Base-by-base conservation (phyloP, 2,329 filamentous ascomycete species). In the Cladosporium cucumerinum region DNA sequence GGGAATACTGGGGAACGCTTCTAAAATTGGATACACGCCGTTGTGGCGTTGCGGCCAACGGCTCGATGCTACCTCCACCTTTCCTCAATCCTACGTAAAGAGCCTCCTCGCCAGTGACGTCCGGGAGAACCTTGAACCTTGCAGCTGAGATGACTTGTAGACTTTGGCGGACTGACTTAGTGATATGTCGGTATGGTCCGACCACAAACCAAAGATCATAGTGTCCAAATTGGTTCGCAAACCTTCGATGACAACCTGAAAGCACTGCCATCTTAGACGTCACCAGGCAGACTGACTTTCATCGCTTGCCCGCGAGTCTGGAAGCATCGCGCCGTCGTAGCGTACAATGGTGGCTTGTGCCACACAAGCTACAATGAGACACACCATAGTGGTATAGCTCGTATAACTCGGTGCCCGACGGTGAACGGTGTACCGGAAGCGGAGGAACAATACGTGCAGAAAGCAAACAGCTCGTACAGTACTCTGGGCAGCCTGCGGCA, bases 41-140 rank as follows among this genome's bases (percentile, higher is more conserved):
- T 54, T 54, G 51, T 54, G 51, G 51, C 51, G 32, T 28, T 30
- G 26, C 16, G n/a, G 51, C 51, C 26, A 54, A 54, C 26, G 51
- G 51, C 51, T 54, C 51, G 51, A 54, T 54, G 51, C 51, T 30
- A 54, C 51, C 51, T 54, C 51, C 51, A 54, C 28, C 51, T 46
- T 46, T 21, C 39, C 39, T 46, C 39, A 5, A 46, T 46, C 39
- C 39, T 46, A 46, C 39, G 14, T n/a, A 46, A n/a, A 46, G 39
- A 46, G 39, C 28, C 51, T 21, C 51, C 5, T 32, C 51, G 51
- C 51, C 28, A 28, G 51, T 54, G 51, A 54, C 51, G 51, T 32
- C 26, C 26, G 25, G 5, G 26, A 28, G 6, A 12, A 54, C 51
- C 26, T 54, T 54, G 39, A 46, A 46, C 39, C 39, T 46, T 21